phyloP scores from a whole-genome alignment of 768 basidiomycete genomes.

The Boletus fagicola region DNA sequence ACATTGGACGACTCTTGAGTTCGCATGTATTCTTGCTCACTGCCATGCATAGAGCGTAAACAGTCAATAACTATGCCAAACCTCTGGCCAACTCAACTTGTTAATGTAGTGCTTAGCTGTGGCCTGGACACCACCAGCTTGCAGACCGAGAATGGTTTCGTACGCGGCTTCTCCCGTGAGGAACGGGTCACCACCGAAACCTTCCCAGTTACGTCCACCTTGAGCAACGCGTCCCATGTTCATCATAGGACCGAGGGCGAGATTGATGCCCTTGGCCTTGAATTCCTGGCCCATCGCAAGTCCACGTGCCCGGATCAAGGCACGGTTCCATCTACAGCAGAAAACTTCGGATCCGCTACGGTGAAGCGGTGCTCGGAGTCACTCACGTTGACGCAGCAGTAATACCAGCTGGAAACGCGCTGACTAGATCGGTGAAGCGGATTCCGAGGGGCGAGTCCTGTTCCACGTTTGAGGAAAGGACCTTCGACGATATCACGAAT shows the following conservation, averaged over 20 bases:
- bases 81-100: conserved; percentile 45
- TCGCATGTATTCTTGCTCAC: conserved; percentile 39
- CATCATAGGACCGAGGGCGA: conserved; percentile 82
- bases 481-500: neutral
- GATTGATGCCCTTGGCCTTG: conserved; percentile 77
- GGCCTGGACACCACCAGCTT: conserved; percentile 78
- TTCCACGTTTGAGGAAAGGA: neutral
- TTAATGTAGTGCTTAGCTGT: conserved; percentile 83
- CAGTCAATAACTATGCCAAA: neutral
- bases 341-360: neutral
- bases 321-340: conserved; percentile 62
- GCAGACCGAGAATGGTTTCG: conserved; percentile 83
- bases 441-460: conserved; percentile 78
- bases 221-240: conserved; percentile 77
- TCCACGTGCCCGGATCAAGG: conserved; percentile 74
- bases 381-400: conserved; percentile 78
- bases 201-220: conserved; percentile 92
- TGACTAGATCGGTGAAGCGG: conserved; percentile 68
- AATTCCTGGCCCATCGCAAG: conserved; percentile 81
- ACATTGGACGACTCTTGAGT: conserved; percentile 36
- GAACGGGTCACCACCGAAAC: conserved; percentile 91
- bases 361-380: neutral
- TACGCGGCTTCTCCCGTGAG: conserved; percentile 71
- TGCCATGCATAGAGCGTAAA: conserved; percentile 6
- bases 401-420: conserved; percentile 81